Percentiles rank a stretch among this genome's conserved stretches.
Conservation (phyloP, 768 basidiomycete species). For the Butyriboletus loyo region DNA sequence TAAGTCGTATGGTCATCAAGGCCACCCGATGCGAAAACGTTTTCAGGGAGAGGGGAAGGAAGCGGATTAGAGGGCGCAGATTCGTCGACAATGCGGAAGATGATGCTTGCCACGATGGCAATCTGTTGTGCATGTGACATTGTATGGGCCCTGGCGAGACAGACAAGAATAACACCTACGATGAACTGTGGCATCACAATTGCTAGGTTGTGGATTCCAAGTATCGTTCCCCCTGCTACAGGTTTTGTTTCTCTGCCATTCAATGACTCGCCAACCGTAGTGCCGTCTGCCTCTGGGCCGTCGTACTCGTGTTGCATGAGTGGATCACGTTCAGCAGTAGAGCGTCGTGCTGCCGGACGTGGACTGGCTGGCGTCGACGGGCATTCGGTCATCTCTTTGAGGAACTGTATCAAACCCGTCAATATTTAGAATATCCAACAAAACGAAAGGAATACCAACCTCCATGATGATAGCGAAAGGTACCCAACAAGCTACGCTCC, state of each 20-base stretch:
- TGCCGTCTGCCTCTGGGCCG: conserved; percentile 41
- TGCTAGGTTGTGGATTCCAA: conserved; percentile 93
- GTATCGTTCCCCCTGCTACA: conserved; percentile 83
- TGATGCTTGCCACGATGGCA: conserved; percentile 79
- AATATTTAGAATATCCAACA: background rate
- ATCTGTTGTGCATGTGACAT: conserved; percentile 47
- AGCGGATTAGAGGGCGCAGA: conserved; percentile 4
- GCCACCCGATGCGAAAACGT: conserved; percentile 22
- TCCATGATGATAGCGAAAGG: conserved; percentile 99
- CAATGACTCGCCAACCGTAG: conserved; percentile 30
- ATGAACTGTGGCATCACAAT: conserved; percentile 95
- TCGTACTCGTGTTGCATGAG: conserved; percentile 52
- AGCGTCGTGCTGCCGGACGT: conserved; percentile 30
- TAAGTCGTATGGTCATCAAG: conserved; percentile 54
- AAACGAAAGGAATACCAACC: conserved; percentile 53
- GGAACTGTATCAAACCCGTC: conserved; percentile 42
- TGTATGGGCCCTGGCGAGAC: background rate
- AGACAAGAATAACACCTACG: conserved; percentile 44
- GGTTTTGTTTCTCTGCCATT: conserved; percentile 36
- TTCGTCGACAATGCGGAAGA: conserved; percentile 81
- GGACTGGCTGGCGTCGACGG: conserved; percentile 16
- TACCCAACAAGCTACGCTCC: conserved; percentile 98
- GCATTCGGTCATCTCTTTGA: conserved; percentile 64
- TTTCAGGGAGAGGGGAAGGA: conserved; percentile 32
- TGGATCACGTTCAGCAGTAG: conserved; percentile 43